Evolutionary conservation across 2,329 filamentous ascomycete genomes (phyloP).

Genomic region (Daldinia sp.): DNA sequence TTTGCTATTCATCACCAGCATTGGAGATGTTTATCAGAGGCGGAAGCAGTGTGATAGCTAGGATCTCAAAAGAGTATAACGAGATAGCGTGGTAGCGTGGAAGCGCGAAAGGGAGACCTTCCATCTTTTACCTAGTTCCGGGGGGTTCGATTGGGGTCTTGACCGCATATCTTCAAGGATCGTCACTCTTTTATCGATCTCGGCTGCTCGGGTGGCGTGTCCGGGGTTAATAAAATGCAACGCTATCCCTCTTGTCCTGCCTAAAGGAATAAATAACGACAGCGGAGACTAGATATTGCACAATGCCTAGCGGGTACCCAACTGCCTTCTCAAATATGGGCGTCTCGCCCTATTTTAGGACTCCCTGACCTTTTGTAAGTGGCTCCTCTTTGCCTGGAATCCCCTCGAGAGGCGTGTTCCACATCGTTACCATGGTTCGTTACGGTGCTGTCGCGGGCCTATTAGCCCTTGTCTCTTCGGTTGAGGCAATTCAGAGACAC

Average conservation of each 20-base stretch:
- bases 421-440: conserved; percentile 28
- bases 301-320: conserved; percentile 26
- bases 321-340: conserved; percentile 18
- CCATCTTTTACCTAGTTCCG: conserved; percentile 37
- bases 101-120: conserved; percentile 34
- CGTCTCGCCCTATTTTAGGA: conserved; percentile 12
- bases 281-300: conserved; percentile 26
- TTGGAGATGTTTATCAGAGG: neutral
- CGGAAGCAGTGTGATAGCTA: neutral
- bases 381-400: conserved; percentile 1
- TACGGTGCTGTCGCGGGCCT: conserved; percentile 28
- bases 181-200: conserved; percentile 32
- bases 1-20: neutral
- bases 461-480: conserved; percentile 35
- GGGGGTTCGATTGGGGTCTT: neutral
- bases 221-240: conserved; percentile 17
- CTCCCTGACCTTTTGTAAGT: conserved; percentile 1
- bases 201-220: conserved; percentile 25
- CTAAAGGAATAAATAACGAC: conserved; percentile 31
- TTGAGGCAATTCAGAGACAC: conserved; percentile 40
- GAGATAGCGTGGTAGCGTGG: too few relatives aligned
- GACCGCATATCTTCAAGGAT: conserved; percentile 28
- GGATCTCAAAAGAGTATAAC: neutral
- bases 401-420: neutral
- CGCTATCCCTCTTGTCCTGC: conserved; percentile 30